Evolutionary conservation across 2,329 filamentous ascomycete genomes (phyloP), one percentile per base, ranked within the genome.

Genomic region (Ophiocordyceps sinensis): DNA sequence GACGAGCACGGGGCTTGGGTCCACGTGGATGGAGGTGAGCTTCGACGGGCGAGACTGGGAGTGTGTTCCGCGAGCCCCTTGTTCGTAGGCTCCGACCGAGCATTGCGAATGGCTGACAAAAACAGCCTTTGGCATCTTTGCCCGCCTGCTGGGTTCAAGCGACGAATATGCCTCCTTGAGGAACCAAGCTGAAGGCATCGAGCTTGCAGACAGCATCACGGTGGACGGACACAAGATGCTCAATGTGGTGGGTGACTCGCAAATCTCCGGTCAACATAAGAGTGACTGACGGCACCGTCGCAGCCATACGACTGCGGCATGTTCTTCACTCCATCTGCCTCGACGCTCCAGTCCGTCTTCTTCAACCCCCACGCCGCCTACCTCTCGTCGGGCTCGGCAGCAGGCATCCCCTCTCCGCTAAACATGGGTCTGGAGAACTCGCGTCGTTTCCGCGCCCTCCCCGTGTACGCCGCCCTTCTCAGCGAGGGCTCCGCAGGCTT

Each of bases 371-470:
- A 88, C 55, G 88, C 89, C 3, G 83, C 80, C 1, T 95, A 95
- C 54, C 74, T 94, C 37, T 62, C 67, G 5, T 54, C 63, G 9
- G 58, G 60, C 17, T 57, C 59, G 14, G 51, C 52, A 3, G 55
- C 44, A 45, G 53, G 38, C 52, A 81, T 91, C 46, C 77, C 79
- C n/a, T 88, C 83, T 4, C 88, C 88, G 0, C 65, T 94, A 14
- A 89, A 94, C 59, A 76, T 91, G 43, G 86, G 87, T 17, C 67
- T 95, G 17, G 88, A 95, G 52, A 95, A 95, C 61, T 94, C 87
- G 2, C 77, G 88, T 32, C 80, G 88, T 6, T 94, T 95, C 65
- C 77, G 89, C 41, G 88, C 88, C 0, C 66, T 95, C n/a, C 88
- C 89, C 0, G 82, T 86, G 9, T 95, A 95, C 54, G 79, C 85